Percentiles rank a stretch among this genome's conserved stretches.
Evolutionary conservation across 2,329 filamentous ascomycete genomes (phyloP).

Genomic region (Monosporascus sp.): DNA sequence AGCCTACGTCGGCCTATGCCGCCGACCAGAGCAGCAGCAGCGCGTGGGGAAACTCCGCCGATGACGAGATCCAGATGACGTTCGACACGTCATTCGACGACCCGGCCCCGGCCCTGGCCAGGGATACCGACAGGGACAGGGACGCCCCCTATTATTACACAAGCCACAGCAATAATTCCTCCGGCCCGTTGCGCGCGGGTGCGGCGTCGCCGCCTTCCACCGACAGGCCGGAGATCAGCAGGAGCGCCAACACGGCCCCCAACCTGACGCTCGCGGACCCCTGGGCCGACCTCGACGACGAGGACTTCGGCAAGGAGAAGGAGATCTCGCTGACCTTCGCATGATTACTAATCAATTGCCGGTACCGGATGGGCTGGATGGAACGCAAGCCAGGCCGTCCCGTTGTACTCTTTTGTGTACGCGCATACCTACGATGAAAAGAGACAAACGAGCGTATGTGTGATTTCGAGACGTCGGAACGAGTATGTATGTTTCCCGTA

Average conservation of each 20-base stretch:
- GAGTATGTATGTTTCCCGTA: no score
- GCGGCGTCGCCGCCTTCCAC: constrained; percentile 17
- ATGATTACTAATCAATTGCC: constrained; percentile 26
- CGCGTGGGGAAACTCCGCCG: constrained; percentile 23
- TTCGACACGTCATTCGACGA: constrained; percentile 62
- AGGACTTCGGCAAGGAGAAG: constrained; percentile 64
- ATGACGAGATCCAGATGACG: constrained; percentile 61
- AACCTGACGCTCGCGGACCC: constrained; percentile 51
- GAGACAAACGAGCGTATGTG: no score
- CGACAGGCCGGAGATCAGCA: constrained; percentile 36
- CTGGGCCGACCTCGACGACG: constrained; percentile 64
- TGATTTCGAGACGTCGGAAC: no score
- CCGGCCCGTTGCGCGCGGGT: no score
- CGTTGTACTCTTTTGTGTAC: no score
- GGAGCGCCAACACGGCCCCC: constrained; percentile 44
- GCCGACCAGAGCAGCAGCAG: constrained; percentile 6
- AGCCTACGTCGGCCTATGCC: constrained; percentile 21
- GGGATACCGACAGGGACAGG: constrained; percentile 12
- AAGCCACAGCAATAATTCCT: no score
- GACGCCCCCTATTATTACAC: no score
- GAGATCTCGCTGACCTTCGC: constrained; percentile 82
- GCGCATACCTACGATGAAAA: no score
- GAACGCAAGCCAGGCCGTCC: no score
- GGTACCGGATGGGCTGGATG: not conserved
- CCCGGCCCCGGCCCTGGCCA: constrained; percentile 23